Conservation (phyloP, 257 asterid genomes). For the Jaltomata sinuosa region DNA sequence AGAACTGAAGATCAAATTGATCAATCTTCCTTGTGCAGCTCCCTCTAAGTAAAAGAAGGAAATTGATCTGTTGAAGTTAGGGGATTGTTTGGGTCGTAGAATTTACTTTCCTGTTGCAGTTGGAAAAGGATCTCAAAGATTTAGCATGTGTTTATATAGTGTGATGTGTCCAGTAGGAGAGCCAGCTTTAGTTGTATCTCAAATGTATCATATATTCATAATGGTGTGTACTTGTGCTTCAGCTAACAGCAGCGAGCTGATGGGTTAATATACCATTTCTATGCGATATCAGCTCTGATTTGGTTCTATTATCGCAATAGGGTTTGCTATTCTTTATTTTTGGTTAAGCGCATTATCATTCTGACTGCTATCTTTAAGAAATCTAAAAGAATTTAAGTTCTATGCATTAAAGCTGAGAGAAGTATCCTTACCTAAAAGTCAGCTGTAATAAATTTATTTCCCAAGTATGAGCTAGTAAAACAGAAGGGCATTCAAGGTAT, state of each 20-base stretch:
- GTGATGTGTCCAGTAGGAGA: neutral
- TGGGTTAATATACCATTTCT: neutral
- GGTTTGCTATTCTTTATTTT: neutral
- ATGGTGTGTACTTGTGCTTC: neutral
- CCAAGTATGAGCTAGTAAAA: neutral
- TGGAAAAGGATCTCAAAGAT: neutral
- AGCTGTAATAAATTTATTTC: neutral
- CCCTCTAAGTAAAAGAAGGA: conserved; percentile 10
- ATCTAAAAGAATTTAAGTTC: too few species aligned
- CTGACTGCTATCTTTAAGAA: neutral
- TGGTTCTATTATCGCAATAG: neutral
- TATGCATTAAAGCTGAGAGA: neutral
- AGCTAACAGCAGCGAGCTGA: neutral
- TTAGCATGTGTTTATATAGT: neutral
- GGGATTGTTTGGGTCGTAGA: neutral
- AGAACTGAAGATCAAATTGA: conserved; percentile 29
- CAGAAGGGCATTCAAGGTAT: neutral
- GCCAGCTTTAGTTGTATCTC: neutral
- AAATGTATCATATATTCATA: neutral
- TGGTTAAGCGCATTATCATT: neutral
- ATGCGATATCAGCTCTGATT: neutral
- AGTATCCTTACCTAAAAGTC: neutral
- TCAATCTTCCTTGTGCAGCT: conserved; percentile 16
- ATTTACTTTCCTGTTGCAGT: neutral
- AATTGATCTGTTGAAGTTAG: neutral